Evolutionary conservation across 164 flowering plant species (phyloP).

Genomic region (Piper betle): DNA sequence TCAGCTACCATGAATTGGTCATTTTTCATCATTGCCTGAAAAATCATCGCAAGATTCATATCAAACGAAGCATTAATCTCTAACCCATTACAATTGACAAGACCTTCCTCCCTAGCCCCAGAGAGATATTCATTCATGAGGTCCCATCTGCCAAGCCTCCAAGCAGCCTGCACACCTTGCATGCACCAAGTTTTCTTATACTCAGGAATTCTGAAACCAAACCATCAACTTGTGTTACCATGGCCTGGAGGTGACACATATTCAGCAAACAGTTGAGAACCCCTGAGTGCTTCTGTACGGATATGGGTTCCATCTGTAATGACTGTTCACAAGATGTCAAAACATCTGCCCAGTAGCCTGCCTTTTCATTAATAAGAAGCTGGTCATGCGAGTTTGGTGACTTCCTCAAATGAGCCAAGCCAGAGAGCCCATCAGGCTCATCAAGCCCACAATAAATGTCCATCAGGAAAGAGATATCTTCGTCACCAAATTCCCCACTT

Average conservation of each 20-base stretch:
- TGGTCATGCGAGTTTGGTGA: slow-evolving; percentile 75
- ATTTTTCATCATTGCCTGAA: slow-evolving; percentile 87
- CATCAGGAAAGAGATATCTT: slow-evolving; percentile 81
- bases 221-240: slow-evolving; percentile 96
- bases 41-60: slow-evolving; percentile 89
- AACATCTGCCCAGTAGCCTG: slow-evolving; percentile 98
- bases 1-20: slow-evolving; percentile 80
- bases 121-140: slow-evolving; percentile 85
- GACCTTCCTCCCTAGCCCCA: slow-evolving; percentile 82
- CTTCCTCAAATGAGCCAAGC: slow-evolving; percentile 73
- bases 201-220: slow-evolving; percentile 68
- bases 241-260: slow-evolving; percentile 95
- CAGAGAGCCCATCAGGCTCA: slow-evolving; percentile 96
- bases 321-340: slow-evolving; percentile 91
- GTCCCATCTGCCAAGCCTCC: slow-evolving; percentile 99
- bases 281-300: slow-evolving; percentile 93
- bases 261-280: slow-evolving; percentile 84
- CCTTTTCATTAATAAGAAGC: slow-evolving; percentile 71
- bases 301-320: slow-evolving; percentile 79
- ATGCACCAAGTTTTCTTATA: slow-evolving; percentile 95
- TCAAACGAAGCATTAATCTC: slow-evolving; percentile 90
- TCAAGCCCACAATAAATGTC: slow-evolving; percentile 90
- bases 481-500: slow-evolving; percentile 84
- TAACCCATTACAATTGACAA: slow-evolving; percentile 52
- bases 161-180: slow-evolving; percentile 99